Base-by-base conservation (phyloP, 1,284 basidiomycete genomes). In the Naganishia cerealis region DNA sequence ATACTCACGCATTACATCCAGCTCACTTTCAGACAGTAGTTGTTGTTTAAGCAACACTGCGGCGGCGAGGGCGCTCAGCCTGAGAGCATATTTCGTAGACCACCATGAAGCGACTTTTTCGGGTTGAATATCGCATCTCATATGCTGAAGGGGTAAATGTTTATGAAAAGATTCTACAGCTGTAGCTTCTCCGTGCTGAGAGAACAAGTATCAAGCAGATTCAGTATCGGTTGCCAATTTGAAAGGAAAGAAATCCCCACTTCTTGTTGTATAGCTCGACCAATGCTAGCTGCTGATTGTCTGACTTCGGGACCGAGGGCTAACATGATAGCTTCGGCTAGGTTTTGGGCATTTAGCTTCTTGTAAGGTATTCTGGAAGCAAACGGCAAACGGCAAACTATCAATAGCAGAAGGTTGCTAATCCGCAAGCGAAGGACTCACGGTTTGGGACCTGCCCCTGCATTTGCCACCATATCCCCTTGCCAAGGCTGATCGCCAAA, bases 401-500 rank as follows among this genome's bases (percentile, higher is more conserved):
- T 53, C 42, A 40, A 43, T 56, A 43, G 12, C 15, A 42, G 82
- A 0, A 79, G 79, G 18, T 77, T 81, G 9, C 9, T 24, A 9
- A 24, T n/a, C 15, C 75, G 66, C 84, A 21, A 50, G 39, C 86
- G 83, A 10, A 83, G 84, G 56, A 65, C 69, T 58, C 36, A 70
- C 3, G 86, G 86, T 42, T 81, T 77, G 0, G 87, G 86, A 6
- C 88, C 88, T 1, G 87, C 87, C 10, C 86, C 87, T 18, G 87
- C 84, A 67, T 82, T 82, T 62, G 86, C 80, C n/a, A 89, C 86
- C 84, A 88, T 88, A 26, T 80, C 75, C 1, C 82, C 84, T 82
- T 83, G 84, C 50, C 63, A 78, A 73, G 79, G 77, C 73, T 90
- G 87, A 74, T 90, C 88, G 0, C 87, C 88, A 75, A 89, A 89